Percentiles rank a stretch among this genome's conserved stretches.
Evolutionary conservation across 2,329 filamentous ascomycete genomes (phyloP).

Genomic region (Arthrobotrys megalospora): DNA sequence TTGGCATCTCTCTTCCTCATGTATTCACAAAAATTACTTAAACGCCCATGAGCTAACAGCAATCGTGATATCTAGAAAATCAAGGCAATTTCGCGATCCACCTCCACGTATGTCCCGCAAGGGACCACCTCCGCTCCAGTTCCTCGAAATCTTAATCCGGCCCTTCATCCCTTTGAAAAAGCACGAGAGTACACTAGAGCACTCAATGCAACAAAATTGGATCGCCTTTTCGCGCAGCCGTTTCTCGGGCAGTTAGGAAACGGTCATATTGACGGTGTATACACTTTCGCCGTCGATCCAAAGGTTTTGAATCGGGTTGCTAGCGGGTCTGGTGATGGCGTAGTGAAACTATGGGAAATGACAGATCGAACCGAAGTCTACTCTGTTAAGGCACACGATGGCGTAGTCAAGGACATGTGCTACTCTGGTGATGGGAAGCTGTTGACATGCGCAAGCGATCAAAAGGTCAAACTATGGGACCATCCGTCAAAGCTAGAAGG

Average conservation of each 20-base stretch:
- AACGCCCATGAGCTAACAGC: neutral
- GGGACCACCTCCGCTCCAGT: conserved; percentile 77
- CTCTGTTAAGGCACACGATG: conserved; percentile 87
- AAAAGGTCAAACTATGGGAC: conserved; percentile 90
- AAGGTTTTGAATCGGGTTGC: conserved; percentile 81
- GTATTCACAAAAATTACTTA: neutral
- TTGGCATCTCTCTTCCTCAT: neutral
- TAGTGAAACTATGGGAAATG: conserved; percentile 93
- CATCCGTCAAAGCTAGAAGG: conserved; percentile 66
- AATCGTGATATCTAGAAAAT: conserved; percentile 70
- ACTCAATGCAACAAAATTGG: conserved; percentile 88
- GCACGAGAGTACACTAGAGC: conserved; percentile 86
- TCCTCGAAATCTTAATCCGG: conserved; percentile 83
- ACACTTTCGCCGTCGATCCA: conserved; percentile 84
- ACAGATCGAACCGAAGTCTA: conserved; percentile 80
- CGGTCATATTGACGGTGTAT: conserved; percentile 93
- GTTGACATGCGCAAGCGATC: conserved; percentile 87
- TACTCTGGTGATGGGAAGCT: conserved; percentile 88
- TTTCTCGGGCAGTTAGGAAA: conserved; percentile 89
- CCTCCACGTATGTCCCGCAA: conserved; percentile 76
- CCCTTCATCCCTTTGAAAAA: conserved; percentile 90
- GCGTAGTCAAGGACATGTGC: conserved; percentile 89
- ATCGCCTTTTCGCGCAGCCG: conserved; percentile 89
- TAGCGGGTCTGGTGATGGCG: conserved; percentile 89
- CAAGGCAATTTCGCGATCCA: conserved; percentile 78